Conservation (phyloP, 2,329 filamentous ascomycete genomes). For the Thermothelomyces thermophilus region DNA sequence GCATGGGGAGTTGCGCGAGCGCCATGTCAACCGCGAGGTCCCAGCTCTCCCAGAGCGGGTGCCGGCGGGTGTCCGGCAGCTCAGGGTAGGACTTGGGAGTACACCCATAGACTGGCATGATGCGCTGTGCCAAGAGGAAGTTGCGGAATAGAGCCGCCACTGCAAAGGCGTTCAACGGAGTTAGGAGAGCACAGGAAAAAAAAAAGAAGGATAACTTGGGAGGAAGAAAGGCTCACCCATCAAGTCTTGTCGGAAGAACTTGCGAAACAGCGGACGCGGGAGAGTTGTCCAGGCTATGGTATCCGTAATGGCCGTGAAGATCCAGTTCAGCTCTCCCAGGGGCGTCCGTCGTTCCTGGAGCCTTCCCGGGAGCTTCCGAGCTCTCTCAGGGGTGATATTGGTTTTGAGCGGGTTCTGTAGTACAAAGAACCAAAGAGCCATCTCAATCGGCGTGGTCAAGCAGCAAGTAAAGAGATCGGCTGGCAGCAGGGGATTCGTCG, state of each 20-base stretch:
- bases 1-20: conserved; percentile 75
- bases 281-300: conserved; percentile 98
- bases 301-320: conserved; percentile 97
- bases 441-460: conserved; percentile 93
- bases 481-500: conserved; percentile 87
- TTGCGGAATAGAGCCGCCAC: conserved; percentile 97
- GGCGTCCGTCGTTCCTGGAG: conserved; percentile 90
- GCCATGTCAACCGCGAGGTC: conserved; percentile 96
- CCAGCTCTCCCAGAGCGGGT: conserved; percentile 96
- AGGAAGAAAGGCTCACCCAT: conserved; percentile 46
- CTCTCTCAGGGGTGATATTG: conserved; percentile 69
- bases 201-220: neutral
- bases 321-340: conserved; percentile 96
- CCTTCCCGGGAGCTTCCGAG: conserved; percentile 82
- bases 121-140: conserved; percentile 85
- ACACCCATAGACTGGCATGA: conserved; percentile 95
- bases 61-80: conserved; percentile 90
- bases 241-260: conserved; percentile 92
- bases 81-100: conserved; percentile 87
- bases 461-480: conserved; percentile 95
- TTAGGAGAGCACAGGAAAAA: neutral
- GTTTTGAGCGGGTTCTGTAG: conserved; percentile 75
- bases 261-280: conserved; percentile 84
- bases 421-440: conserved; percentile 94
- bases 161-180: neutral